Evolutionary conservation across 345 rosid species (phyloP).

Genomic region (Eucalyptus tenuipes): DNA sequence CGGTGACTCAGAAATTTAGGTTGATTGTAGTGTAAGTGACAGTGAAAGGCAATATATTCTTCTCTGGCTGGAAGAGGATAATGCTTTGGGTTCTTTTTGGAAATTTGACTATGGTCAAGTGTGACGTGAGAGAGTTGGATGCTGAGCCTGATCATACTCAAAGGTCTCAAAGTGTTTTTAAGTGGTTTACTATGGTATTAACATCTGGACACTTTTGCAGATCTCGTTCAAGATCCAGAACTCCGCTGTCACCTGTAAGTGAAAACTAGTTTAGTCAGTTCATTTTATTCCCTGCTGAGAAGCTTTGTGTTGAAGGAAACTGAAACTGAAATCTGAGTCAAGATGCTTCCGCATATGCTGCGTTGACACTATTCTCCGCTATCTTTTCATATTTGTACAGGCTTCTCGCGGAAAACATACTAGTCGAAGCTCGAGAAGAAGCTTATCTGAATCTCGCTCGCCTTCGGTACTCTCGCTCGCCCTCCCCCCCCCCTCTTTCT

Average conservation of each 20-base stretch:
- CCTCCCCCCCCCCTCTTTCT: fast-evolving
- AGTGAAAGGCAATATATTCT: not conserved
- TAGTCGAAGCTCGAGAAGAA: not conserved
- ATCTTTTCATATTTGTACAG: not conserved
- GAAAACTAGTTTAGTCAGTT: not conserved
- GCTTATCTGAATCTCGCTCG: constrained; percentile 15
- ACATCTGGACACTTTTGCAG: constrained; percentile 37
- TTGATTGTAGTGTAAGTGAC: not conserved
- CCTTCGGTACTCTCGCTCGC: constrained; percentile 9
- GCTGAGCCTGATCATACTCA: not conserved
- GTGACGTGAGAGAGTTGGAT: constrained; percentile 3
- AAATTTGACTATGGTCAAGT: not conserved
- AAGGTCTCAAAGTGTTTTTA: constrained; percentile 2
- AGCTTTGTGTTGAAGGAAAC: not conserved
- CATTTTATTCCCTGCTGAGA: not conserved
- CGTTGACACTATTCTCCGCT: not conserved
- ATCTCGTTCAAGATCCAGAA: constrained; percentile 41
- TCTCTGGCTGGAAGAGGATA: not conserved
- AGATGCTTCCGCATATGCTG: not conserved
- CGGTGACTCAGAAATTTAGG: not conserved
- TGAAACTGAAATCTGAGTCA: not conserved
- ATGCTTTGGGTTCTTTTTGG: not conserved
- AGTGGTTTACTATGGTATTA: not conserved
- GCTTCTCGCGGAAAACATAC: constrained; percentile 11
- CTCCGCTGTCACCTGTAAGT: constrained; percentile 62